Evolutionary conservation across 768 basidiomycete genomes (phyloP), one percentile per base, ranked within the genome.

Genomic region (Symmetrospora coprosmae): DNA sequence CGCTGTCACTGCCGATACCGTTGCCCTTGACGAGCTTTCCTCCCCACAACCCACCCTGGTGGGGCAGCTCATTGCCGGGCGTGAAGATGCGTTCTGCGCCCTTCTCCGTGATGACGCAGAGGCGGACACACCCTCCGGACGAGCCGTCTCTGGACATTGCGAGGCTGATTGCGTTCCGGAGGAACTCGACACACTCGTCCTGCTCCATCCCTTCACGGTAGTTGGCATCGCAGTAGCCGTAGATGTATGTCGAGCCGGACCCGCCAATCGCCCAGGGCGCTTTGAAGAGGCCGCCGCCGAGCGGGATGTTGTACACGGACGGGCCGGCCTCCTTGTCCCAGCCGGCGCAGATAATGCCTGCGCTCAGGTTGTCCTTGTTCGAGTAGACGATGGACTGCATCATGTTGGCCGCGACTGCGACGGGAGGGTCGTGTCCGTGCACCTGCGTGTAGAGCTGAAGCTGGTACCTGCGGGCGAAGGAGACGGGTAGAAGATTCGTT

Each of bases 161-260:
- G 49, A 99, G 79, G 2, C 90, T 75, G 51, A 99, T 81, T 5
- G 94, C 92, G 75, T 97, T 94, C 76, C 82, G 86, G 61, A 97
- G 92, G 70, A 99, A 97, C 35, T 91, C 78, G 58, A 99, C 75
- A 0, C 90, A 94, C 74, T 96, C 81, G 37, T 89, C 87, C 66
- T 79, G 79, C 6, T 80, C 82, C 90, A 87, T 92, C 16, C 86
- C 87, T 28, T 96, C 91, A 73, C 82, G 75, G 72, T 85, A 99
- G 27, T 90, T 96, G n/a, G 94, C 89, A 72, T 99, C 94, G 68
- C 94, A 97, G 75, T 96, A 97, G 51, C 92, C 94, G 70, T 97
- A 99, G 11, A 97, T 89, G 71, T 97, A 99, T 7, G 90, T 89
- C 35, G 90, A 94, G 7, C 94, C 94, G 50, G 89, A 92, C 8